Evolutionary conservation across 2,329 filamentous ascomycete species (phyloP).

Genomic region (Phaeosphaeriaceae sp.): DNA sequence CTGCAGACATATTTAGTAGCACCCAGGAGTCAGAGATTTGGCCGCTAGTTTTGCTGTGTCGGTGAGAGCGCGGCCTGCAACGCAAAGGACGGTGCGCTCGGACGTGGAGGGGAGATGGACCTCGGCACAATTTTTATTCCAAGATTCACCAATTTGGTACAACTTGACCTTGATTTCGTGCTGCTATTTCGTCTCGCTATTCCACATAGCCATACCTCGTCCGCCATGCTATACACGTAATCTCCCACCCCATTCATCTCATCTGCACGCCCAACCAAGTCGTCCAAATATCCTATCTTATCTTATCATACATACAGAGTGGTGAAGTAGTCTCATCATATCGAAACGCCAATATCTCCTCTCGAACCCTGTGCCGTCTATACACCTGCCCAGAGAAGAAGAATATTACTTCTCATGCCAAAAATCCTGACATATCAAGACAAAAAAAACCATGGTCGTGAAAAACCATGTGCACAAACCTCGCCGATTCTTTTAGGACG

Average conservation of each 20-base stretch:
- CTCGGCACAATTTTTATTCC: too few relatives aligned
- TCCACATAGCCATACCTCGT: too few relatives aligned
- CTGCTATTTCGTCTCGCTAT: neutral
- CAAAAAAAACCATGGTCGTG: slow-evolving; percentile 15
- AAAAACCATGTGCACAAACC: slow-evolving; percentile 14
- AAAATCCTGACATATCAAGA: neutral
- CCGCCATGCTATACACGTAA: slow-evolving; percentile 3
- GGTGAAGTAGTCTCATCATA: slow-evolving; percentile 31
- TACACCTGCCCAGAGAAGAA: slow-evolving; percentile 19
- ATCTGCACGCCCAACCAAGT: neutral
- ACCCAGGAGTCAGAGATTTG: slow-evolving; percentile 21
- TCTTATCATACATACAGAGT: slow-evolving; percentile 35
- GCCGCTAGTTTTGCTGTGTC: slow-evolving; percentile 19
- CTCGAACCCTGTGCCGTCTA: slow-evolving; percentile 19
- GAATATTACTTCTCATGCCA: slow-evolving; percentile 1
- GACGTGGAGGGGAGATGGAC: slow-evolving; percentile 16
- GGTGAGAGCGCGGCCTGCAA: slow-evolving; percentile 16
- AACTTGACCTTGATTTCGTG: neutral
- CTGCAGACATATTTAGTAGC: slow-evolving; percentile 24
- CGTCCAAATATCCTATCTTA: slow-evolving; percentile 11
- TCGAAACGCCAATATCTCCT: slow-evolving; percentile 14
- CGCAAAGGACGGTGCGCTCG: slow-evolving; percentile 15
- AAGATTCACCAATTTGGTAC: too few relatives aligned
- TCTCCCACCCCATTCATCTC: too few relatives aligned
- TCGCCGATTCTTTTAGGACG: slow-evolving; percentile 38